Evolutionary conservation across 192 early-diverging fungal genomes (phyloP).

Genomic region (Podila clonocystis): DNA sequence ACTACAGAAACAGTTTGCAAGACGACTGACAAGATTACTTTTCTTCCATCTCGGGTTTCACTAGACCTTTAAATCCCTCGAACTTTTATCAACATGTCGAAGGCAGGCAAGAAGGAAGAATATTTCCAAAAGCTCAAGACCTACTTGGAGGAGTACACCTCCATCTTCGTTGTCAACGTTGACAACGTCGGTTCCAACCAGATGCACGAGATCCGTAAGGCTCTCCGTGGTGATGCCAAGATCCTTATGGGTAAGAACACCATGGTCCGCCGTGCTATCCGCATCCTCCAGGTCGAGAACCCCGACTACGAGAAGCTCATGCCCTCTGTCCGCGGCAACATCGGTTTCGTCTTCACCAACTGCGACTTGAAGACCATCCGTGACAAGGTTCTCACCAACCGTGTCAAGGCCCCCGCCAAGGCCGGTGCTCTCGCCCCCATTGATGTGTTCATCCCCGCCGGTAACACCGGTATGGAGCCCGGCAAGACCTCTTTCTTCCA

Average conservation of each 20-base stretch:
- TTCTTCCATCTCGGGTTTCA: neutral
- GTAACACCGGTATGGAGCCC: conserved; percentile 99
- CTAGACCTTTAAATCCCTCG: conserved; percentile 69
- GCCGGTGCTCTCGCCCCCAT: conserved; percentile 94
- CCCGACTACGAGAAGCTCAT: conserved; percentile 89
- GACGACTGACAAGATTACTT: neutral
- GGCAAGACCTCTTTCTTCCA: conserved; percentile 99
- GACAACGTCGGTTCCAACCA: conserved; percentile 99
- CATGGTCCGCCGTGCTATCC: conserved; percentile 93
- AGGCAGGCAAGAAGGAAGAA: conserved; percentile 99
- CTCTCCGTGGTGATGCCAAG: conserved; percentile 90
- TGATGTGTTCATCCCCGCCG: conserved; percentile 92
- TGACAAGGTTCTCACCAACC: conserved; percentile 91
- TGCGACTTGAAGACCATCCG: conserved; percentile 94
- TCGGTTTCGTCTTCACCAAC: conserved; percentile 99
- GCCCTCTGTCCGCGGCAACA: conserved; percentile 91
- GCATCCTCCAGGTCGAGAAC: conserved; percentile 71
- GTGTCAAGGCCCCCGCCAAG: conserved; percentile 94
- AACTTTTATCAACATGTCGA: conserved; percentile 91
- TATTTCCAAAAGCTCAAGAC: conserved; percentile 95
- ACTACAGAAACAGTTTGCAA: neutral
- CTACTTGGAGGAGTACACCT: conserved; percentile 90
- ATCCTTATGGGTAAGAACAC: conserved; percentile 99
- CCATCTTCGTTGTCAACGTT: conserved; percentile 99
- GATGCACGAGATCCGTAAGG: conserved; percentile 97